Evolutionary conservation across 257 asterid genomes (phyloP), one percentile per base, ranked within the genome.

Genomic region (Salvia miltiorrhiza): DNA sequence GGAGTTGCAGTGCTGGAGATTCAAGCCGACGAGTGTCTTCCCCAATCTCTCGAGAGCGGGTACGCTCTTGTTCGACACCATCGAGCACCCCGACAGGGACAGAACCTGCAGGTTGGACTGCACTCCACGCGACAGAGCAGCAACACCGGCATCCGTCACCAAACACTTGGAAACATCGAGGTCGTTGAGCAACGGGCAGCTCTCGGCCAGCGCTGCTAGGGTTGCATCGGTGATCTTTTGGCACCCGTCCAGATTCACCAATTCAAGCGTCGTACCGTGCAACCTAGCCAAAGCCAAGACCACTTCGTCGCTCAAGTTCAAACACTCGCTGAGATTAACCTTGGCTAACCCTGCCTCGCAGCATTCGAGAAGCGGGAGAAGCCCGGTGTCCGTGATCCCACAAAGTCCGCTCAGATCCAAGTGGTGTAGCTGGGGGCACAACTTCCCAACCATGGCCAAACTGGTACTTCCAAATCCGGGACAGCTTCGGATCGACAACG

Each of bases 221-320:
- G 95, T 80, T 9, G 80, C 84, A 79, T 94, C 96, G 0, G 92
- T 83, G 23, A 94, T 79, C 76, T 71, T 87, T 65, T 65, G 81
- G 80, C 97, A 94, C 7, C 95, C 96, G 6, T 87, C 94, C 24
- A 94, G 89, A 77, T 88, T 87, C 20, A 94, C 76, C 60, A 86
- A 8, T 58, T 87, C 90, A n/a, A 94, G 87, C 0, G 88, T 81
- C 32, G 58, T 78, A 1, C 97, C 88, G 1, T 94, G 99, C 59
- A 76, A 69, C 78, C 69, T 72, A 50, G 90, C 81, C 47, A 94
- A 56, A 5, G 90, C 81, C 11, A 76, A 13, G 3, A 94, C 83
- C 8, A 75, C 77, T 32, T 84, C 76, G 20, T 91, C 96, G 0
- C 86, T 83, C 85, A 88, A 45, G 72, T 85, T 94, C n/a, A 67